Conservation (phyloP, 176 grass and related monocot species). For the Hsuehochloa calcarea region DNA sequence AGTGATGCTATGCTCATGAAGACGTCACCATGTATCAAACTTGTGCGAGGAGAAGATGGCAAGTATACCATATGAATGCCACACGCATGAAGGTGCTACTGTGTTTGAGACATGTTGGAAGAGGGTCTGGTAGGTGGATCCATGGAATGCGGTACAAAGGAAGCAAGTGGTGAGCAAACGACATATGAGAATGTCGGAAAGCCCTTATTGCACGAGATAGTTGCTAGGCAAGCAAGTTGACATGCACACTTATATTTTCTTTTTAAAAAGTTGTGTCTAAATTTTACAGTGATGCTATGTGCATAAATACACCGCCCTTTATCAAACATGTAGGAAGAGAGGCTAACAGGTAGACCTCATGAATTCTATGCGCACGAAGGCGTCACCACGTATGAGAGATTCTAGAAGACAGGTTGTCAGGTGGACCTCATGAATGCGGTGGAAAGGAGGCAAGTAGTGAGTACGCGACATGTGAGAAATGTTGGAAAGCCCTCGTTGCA, state of each 20-base stretch:
- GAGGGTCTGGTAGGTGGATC: background rate
- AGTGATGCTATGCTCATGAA: background rate
- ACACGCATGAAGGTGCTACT: background rate
- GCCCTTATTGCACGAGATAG: background rate
- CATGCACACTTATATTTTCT: background rate
- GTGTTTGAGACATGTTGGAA: background rate
- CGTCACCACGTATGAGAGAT: background rate
- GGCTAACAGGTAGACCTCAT: background rate
- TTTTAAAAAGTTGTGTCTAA: background rate
- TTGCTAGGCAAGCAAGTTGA: background rate
- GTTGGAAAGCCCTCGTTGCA: background rate
- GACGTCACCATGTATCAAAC: background rate
- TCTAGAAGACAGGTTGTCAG: background rate
- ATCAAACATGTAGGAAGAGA: background rate
- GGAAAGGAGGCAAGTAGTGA: background rate
- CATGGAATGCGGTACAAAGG: background rate
- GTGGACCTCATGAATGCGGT: background rate
- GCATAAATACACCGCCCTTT: background rate
- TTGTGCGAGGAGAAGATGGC: background rate
- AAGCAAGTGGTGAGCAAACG: background rate
- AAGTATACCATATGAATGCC: background rate
- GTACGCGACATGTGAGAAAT: background rate
- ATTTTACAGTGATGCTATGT: background rate
- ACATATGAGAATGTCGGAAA: background rate
- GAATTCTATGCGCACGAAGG: background rate